Evolutionary conservation across 139 green algal genomes (phyloP).

Genomic region (Deuterostichococcus epilithicus): DNA sequence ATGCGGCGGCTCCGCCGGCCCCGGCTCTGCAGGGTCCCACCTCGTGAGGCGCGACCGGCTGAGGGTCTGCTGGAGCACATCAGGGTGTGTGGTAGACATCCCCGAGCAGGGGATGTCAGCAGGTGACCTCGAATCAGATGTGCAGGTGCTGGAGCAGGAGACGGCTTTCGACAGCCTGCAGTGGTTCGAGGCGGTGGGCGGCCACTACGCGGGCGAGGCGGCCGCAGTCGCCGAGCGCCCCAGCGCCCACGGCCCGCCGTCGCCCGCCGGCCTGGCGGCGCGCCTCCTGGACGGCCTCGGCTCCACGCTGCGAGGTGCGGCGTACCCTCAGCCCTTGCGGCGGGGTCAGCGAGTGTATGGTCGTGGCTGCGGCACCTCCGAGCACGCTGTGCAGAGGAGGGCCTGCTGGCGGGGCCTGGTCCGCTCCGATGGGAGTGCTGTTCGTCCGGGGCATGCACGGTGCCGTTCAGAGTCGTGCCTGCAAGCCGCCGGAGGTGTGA

Average conservation of each 20-base stretch:
- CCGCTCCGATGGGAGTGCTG: too few relatives aligned
- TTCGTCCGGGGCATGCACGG: too few relatives aligned
- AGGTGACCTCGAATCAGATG: too few relatives aligned
- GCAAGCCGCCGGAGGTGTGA: too few relatives aligned
- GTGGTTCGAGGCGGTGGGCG: slow-evolving; percentile 2
- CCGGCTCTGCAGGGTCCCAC: not conserved
- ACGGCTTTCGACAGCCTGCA: slow-evolving; percentile 9
- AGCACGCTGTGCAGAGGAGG: too few relatives aligned
- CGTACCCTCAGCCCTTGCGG: not conserved
- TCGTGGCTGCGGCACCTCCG: too few relatives aligned
- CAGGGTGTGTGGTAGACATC: too few relatives aligned
- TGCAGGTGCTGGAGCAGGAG: slow-evolving; percentile 16
- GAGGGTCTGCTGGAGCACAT: too few relatives aligned
- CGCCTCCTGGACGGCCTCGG: not conserved
- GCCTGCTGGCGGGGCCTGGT: too few relatives aligned
- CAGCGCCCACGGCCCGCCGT: not conserved
- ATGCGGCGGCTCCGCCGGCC: not conserved
- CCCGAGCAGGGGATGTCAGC: not conserved
- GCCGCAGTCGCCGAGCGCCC: not conserved
- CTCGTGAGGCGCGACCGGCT: not conserved
- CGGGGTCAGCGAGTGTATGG: too few relatives aligned
- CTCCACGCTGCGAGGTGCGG: not conserved
- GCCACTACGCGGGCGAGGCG: not conserved
- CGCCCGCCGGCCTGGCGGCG: not conserved
- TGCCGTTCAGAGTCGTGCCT: too few relatives aligned